Evolutionary conservation across 257 asterid species (phyloP).

Genomic region (Prunella vulgaris): DNA sequence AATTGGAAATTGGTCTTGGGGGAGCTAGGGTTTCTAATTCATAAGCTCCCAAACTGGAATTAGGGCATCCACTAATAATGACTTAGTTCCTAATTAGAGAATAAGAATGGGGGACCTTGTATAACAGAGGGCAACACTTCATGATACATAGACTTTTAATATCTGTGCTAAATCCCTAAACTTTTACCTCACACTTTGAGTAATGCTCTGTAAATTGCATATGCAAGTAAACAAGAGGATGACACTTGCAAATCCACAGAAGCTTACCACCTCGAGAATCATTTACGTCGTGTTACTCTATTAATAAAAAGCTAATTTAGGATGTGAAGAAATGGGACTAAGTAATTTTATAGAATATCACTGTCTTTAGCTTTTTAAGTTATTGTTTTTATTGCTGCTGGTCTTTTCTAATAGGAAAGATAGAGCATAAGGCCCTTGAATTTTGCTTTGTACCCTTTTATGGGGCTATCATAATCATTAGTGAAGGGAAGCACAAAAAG

Average conservation of each 20-base stretch:
- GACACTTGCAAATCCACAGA: background rate
- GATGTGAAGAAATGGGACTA: no score
- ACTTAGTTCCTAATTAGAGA: background rate
- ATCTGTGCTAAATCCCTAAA: background rate
- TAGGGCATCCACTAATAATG: constrained; percentile 1
- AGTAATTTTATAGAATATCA: no score
- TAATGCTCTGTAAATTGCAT: background rate
- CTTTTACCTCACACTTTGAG: background rate
- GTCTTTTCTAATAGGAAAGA: background rate
- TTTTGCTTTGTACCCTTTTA: background rate
- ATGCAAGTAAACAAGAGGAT: background rate
- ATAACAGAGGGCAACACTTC: background rate
- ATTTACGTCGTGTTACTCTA: background rate
- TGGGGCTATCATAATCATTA: background rate
- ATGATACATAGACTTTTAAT: background rate
- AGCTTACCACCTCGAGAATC: constrained; percentile 3
- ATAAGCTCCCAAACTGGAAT: background rate
- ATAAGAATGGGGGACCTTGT: background rate
- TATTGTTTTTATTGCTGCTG: background rate
- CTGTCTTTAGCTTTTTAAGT: no score
- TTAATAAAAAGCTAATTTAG: background rate
- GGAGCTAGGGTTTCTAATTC: constrained; percentile 28
- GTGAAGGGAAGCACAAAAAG: background rate
- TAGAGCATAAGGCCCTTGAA: background rate
- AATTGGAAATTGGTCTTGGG: background rate